phyloP scores from a whole-genome alignment of 352 stramenopile genomes.

The Phytophthora brassicae region DNA sequence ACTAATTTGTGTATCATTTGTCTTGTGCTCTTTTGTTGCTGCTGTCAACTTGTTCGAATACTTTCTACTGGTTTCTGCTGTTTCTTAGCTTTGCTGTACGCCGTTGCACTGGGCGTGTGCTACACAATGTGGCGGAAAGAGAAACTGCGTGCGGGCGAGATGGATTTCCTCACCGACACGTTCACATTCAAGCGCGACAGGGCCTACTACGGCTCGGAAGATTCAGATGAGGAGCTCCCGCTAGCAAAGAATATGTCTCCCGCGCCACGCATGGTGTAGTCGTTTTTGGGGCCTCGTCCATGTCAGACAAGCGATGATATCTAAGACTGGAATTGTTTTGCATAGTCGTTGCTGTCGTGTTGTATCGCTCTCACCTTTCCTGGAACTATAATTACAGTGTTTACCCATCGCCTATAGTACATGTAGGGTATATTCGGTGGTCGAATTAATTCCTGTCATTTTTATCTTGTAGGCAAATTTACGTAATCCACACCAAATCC shows the following conservation, averaged over 20 bases:
- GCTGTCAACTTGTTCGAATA: no score
- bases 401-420: no score
- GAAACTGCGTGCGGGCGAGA: constrained; percentile 44
- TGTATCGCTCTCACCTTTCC: background rate
- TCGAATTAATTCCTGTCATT: background rate
- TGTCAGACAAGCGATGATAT: constrained; percentile 23
- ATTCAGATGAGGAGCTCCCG: constrained; percentile 73
- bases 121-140: constrained; percentile 64
- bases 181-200: constrained; percentile 50
- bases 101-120: constrained; percentile 40
- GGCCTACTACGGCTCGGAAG: constrained; percentile 64
- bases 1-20: background rate
- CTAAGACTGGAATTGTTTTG: constrained; percentile 28
- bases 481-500: constrained; percentile 13
- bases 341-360: constrained; percentile 2
- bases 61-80: no score
- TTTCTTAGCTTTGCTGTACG: constrained; percentile 57
- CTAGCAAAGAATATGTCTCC: constrained; percentile 73
- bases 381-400: no score
- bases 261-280: constrained; percentile 32
- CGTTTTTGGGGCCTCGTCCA: constrained; percentile 4
- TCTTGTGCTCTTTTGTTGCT: constrained; percentile 7
- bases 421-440: no score
- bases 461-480: no score
- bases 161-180: constrained; percentile 44